Conservation (phyloP, 23 red algal genomes). For the Gracilariopsis chorda region DNA sequence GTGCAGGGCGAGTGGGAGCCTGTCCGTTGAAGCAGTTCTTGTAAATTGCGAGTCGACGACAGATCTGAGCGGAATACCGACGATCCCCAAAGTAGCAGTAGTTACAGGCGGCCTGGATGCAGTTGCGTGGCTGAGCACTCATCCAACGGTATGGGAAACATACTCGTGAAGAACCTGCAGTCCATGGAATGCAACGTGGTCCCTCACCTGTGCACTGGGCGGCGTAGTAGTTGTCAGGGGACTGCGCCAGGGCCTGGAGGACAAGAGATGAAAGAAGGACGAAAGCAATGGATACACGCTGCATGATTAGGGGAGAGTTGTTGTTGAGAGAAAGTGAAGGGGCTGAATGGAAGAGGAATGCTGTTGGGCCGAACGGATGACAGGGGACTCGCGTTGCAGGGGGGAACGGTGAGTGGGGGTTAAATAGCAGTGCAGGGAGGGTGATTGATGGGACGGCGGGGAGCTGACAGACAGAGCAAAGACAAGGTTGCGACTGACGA, state of each 20-base stretch:
- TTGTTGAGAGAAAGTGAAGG: neutral
- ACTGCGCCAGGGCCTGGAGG: neutral
- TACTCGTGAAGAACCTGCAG: neutral
- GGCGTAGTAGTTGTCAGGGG: slow-evolving; percentile 37
- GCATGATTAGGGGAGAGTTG: neutral
- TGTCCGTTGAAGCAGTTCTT: slow-evolving; percentile 49
- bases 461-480: neutral
- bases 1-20: neutral
- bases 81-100: slow-evolving; percentile 16
- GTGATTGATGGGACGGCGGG: neutral
- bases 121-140: neutral
- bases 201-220: slow-evolving; percentile 16
- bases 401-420: neutral
- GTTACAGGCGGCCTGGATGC: slow-evolving; percentile 1
- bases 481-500: too few species aligned
- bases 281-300: neutral
- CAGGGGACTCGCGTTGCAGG: neutral
- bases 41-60: slow-evolving; percentile 28
- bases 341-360: neutral
- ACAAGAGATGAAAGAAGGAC: neutral
- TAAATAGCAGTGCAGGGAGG: neutral
- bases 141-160: slow-evolving; percentile 31
- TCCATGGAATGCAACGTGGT: slow-evolving; percentile 19
- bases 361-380: neutral
- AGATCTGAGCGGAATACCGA: neutral